These are phyloP conservation scores for Acanthamoeba triangularis DNA, from an alignment of 208 protist species.

Conservation along the genomic window DNA sequence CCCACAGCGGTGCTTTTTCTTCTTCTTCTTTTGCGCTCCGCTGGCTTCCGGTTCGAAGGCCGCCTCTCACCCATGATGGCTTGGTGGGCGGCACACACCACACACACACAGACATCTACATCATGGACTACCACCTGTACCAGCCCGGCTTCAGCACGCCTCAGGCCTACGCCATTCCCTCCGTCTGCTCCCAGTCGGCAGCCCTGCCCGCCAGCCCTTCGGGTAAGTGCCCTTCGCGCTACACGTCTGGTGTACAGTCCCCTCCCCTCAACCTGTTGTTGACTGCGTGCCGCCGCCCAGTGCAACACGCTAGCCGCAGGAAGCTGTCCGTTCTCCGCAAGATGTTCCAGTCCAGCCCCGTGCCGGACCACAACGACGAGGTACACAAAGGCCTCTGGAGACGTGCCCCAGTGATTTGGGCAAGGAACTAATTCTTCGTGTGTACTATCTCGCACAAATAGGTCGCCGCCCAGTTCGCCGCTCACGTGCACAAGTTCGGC, in stretches of 20 bases:
- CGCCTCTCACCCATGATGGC: no score
- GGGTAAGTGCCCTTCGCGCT: background rate
- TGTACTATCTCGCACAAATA: background rate
- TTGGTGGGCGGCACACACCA: background rate
- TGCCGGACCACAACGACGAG: background rate
- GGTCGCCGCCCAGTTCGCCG: conserved; percentile 22
- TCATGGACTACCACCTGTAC: conserved; percentile 69
- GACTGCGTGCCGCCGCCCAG: background rate
- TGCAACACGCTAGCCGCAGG: conserved; percentile 58
- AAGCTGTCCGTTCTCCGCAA: conserved; percentile 52
- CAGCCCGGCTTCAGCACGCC: conserved; percentile 46
- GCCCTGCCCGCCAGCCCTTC: background rate
- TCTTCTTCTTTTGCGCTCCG: background rate
- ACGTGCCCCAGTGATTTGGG: background rate
- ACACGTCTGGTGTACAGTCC: background rate
- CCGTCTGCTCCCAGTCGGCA: background rate
- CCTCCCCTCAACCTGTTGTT: no score
- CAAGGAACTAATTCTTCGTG: background rate
- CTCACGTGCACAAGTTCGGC: conserved; percentile 38
- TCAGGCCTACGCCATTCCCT: conserved; percentile 4
- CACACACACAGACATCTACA: conserved; percentile 17
- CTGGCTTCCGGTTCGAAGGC: background rate
- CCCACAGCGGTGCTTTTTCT: conserved; percentile 14
- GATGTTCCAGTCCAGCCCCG: conserved; percentile 10
- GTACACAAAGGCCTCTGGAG: background rate